Evolutionary conservation across 192 early-diverging fungal genomes (phyloP).

Genomic region (Coemansia sp.): DNA sequence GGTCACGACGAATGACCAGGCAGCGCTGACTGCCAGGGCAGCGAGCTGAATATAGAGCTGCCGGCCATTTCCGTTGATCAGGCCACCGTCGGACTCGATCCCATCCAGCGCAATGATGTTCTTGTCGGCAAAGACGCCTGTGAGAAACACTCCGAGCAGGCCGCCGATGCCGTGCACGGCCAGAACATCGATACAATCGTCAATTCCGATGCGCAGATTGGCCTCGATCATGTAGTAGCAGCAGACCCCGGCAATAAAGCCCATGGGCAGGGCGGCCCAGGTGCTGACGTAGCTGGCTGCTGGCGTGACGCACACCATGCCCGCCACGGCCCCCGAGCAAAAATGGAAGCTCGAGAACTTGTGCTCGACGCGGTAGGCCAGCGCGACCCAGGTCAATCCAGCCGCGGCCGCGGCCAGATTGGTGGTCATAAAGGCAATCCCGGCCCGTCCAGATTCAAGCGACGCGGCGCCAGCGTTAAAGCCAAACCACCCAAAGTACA

Average conservation of each 20-base stretch:
- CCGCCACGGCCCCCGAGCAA: slow-evolving; percentile 85
- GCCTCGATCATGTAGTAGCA: slow-evolving; percentile 61
- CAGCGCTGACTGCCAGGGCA: slow-evolving; percentile 55
- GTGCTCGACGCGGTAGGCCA: slow-evolving; percentile 64
- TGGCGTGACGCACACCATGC: slow-evolving; percentile 84
- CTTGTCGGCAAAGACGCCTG: slow-evolving; percentile 84
- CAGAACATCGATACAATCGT: slow-evolving; percentile 79
- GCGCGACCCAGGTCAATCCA: slow-evolving; percentile 63
- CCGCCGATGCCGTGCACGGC: slow-evolving; percentile 71
- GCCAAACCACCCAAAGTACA: slow-evolving; percentile 92
- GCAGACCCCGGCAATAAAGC: slow-evolving; percentile 56
- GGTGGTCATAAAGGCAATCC: slow-evolving; percentile 70
- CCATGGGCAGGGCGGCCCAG: slow-evolving; percentile 71
- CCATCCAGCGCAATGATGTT: slow-evolving; percentile 66
- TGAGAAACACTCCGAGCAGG: slow-evolving; percentile 74
- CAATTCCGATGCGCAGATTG: slow-evolving; percentile 64
- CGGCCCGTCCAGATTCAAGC: slow-evolving; percentile 63
- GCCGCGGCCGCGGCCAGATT: slow-evolving; percentile 66
- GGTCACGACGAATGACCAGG: slow-evolving; percentile 57
- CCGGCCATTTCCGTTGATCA: slow-evolving; percentile 62
- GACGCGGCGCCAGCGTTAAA: slow-evolving; percentile 84
- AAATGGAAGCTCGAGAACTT: slow-evolving; percentile 78
- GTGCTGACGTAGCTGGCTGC: slow-evolving; percentile 71
- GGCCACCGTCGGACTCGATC: slow-evolving; percentile 46
- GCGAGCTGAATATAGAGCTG: slow-evolving; percentile 69